Conservation (phyloP, 2,329 filamentous ascomycete species). For the Kalmusia sp. region DNA sequence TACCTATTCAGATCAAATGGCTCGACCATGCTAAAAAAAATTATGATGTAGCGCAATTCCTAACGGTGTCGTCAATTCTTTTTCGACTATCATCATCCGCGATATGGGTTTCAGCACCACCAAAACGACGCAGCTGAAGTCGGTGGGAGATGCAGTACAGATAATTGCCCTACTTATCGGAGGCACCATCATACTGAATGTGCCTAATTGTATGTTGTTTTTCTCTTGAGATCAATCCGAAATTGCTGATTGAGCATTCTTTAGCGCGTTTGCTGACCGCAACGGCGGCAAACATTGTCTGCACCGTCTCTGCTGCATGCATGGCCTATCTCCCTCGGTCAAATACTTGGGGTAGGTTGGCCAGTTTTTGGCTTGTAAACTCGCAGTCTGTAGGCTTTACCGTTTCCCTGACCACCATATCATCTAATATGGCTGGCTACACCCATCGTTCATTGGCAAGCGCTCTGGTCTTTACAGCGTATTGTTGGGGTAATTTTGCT, state of each 20-base stretch:
- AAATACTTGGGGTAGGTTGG: constrained; percentile 45
- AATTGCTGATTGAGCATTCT: background rate
- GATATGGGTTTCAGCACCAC: constrained; percentile 45
- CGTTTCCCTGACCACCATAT: constrained; percentile 43
- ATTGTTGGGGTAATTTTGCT: constrained; percentile 51
- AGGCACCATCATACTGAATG: constrained; percentile 42
- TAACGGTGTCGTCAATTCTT: constrained; percentile 46
- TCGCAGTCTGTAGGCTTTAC: constrained; percentile 48
- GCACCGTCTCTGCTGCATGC: constrained; percentile 42
- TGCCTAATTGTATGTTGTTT: constrained; percentile 30
- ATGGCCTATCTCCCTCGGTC: constrained; percentile 44
- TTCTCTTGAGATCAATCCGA: background rate
- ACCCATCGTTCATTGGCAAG: constrained; percentile 45
- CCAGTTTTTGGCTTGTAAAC: constrained; percentile 49
- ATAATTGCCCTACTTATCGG: constrained; percentile 47
- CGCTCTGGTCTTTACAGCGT: constrained; percentile 48
- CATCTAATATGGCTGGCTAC: constrained; percentile 49
- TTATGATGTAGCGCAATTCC: no score
- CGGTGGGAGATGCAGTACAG: constrained; percentile 48
- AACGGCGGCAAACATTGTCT: constrained; percentile 44
- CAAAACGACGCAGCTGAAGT: constrained; percentile 45
- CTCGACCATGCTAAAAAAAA: no score
- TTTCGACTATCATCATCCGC: constrained; percentile 46
- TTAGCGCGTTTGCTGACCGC: constrained; percentile 18
- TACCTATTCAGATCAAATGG: no score